Conservation (phyloP, 768 basidiomycete genomes). For the Aureoboletus auriporus region DNA sequence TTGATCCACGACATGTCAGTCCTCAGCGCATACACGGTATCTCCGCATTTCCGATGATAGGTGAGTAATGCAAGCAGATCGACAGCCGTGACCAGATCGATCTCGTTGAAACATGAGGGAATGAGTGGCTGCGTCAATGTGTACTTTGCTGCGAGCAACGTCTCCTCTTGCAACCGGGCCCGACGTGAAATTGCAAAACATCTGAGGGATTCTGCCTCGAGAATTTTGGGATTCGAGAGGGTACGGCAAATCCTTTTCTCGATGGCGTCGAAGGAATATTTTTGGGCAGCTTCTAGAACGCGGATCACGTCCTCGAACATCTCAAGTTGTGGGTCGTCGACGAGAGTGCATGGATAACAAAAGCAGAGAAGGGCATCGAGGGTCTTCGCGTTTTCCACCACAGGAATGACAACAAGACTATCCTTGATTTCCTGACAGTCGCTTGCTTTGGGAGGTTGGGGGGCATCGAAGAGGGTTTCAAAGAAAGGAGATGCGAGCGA, state of each 20-base stretch:
- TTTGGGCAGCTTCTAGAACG: constrained; percentile 14
- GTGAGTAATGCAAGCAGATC: constrained; percentile 24
- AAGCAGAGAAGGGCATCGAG: constrained; percentile 25
- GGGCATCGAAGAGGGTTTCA: constrained; percentile 28
- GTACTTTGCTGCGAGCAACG: constrained; percentile 25
- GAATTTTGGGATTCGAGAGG: constrained; percentile 13
- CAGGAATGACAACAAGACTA: constrained; percentile 16
- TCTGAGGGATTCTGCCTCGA: constrained; percentile 21
- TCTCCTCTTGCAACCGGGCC: constrained; percentile 19
- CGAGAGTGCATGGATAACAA: constrained; percentile 24
- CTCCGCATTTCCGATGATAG: constrained; percentile 15
- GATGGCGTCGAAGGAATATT: constrained; percentile 14
- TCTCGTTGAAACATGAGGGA: constrained; percentile 21
- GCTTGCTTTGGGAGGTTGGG: constrained; percentile 17
- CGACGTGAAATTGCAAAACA: constrained; percentile 31
- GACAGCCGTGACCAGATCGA: constrained; percentile 21
- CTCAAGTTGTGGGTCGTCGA: constrained; percentile 15
- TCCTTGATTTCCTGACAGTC: constrained; percentile 12
- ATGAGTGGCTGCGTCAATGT: constrained; percentile 24
- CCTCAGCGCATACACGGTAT: constrained; percentile 5
- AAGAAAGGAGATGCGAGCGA: constrained; percentile 34
- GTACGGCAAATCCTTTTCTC: constrained; percentile 17
- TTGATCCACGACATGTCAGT: constrained; percentile 10
- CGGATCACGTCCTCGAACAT: constrained; percentile 1
- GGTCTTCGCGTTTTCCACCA: constrained; percentile 19